Evolutionary conservation across 495 filamentous ascomycete genomes (phyloP).

Genomic region (Penicillium egyptiacum): DNA sequence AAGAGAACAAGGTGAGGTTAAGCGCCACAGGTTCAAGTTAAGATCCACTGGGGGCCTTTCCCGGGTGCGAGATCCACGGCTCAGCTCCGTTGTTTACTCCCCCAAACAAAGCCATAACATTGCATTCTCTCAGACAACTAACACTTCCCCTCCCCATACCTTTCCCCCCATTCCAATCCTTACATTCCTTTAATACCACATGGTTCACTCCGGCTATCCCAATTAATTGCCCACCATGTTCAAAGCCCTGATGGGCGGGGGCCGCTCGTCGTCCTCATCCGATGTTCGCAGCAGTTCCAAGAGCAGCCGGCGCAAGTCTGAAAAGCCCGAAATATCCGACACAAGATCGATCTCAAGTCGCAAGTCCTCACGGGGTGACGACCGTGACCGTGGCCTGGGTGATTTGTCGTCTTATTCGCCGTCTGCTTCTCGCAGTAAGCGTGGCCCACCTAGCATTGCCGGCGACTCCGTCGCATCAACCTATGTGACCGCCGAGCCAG

Average conservation of each 20-base stretch:
- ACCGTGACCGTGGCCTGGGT: constrained; percentile 51
- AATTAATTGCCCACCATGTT: constrained; percentile 46
- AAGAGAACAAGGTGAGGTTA: constrained; percentile 1
- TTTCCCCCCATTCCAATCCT: constrained; percentile 5
- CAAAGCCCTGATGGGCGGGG: constrained; percentile 48
- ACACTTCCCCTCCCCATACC: constrained; percentile 1
- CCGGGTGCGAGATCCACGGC: constrained; percentile 37
- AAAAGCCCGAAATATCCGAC: constrained; percentile 36
- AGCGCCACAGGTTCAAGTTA: constrained; percentile 13
- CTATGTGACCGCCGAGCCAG: constrained; percentile 54
- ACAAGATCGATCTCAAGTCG: constrained; percentile 33
- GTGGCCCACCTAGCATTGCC: constrained; percentile 39
- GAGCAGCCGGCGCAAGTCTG: constrained; percentile 36
- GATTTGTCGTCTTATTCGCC: constrained; percentile 40
- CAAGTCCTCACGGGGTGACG: constrained; percentile 55
- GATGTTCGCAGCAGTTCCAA: constrained; percentile 41
- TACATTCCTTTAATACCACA: constrained; percentile 34
- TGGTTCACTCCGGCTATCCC: constrained; percentile 30
- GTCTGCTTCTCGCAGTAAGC: constrained; percentile 39
- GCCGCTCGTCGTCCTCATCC: constrained; percentile 36
- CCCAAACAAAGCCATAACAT: constrained; percentile 35
- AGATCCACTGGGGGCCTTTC: constrained; percentile 4
- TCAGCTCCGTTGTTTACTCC: constrained; percentile 42
- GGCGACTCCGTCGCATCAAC: constrained; percentile 52
- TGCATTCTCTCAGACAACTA: constrained; percentile 10